Percentiles rank a stretch among this genome's conserved stretches.
These are phyloP conservation scores for Globisporangium nagaii DNA, from an alignment of 352 stramenopile species.

Conservation along the genomic window DNA sequence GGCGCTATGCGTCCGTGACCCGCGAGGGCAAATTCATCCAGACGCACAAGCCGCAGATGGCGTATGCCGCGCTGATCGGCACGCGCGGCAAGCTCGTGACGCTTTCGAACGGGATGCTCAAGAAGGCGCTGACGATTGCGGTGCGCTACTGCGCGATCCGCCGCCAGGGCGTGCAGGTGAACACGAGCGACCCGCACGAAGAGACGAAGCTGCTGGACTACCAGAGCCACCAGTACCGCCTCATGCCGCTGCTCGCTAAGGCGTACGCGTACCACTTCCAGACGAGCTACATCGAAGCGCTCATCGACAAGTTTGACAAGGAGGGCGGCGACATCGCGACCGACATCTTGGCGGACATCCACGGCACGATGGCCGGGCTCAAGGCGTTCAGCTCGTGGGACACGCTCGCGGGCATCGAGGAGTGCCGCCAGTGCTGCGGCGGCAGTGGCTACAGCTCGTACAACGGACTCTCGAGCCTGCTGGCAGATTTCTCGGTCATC, in stretches of 20 bases:
- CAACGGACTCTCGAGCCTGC: slow-evolving; percentile 87
- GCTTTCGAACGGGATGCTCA: slow-evolving; percentile 69
- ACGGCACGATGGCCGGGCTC: slow-evolving; percentile 91
- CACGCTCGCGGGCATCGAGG: slow-evolving; percentile 88
- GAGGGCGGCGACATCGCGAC: slow-evolving; percentile 62
- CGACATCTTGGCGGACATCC: slow-evolving; percentile 86
- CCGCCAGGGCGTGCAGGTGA: slow-evolving; percentile 77
- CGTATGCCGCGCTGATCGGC: slow-evolving; percentile 69
- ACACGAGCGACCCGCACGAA: slow-evolving; percentile 24
- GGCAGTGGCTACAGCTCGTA: slow-evolving; percentile 92
- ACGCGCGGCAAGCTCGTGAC: slow-evolving; percentile 77
- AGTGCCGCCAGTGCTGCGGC: slow-evolving; percentile 93
- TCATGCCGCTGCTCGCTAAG: slow-evolving; percentile 89
- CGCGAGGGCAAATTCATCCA: slow-evolving; percentile 54
- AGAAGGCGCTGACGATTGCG: slow-evolving; percentile 89
- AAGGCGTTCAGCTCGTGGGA: slow-evolving; percentile 93
- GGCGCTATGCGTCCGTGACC: slow-evolving; percentile 60
- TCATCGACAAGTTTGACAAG: slow-evolving; percentile 84
- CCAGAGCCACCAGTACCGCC: slow-evolving; percentile 92
- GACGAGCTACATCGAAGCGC: slow-evolving; percentile 72
- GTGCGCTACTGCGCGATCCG: slow-evolving; percentile 94
- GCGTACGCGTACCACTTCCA: slow-evolving; percentile 65
- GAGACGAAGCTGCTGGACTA: slow-evolving; percentile 94
- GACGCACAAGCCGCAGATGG: slow-evolving; percentile 59
- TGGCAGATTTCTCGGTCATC: slow-evolving; percentile 93